Conservation (phyloP, 441 rosid species). For the Aleurites moluccanus region DNA sequence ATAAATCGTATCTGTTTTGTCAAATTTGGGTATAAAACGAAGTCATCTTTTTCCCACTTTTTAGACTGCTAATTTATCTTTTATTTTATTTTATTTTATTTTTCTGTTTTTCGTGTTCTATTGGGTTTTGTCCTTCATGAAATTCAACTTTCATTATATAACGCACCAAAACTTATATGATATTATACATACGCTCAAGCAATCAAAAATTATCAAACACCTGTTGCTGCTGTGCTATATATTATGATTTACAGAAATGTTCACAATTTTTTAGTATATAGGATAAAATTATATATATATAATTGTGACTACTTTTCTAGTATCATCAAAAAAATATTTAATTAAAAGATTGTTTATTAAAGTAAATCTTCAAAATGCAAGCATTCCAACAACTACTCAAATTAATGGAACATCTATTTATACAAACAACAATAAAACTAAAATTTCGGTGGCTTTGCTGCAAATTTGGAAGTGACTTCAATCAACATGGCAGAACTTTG, state of each 20-base stretch:
- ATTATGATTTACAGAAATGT: neutral
- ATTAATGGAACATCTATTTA: neutral
- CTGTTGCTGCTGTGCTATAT: neutral
- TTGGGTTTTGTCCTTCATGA: neutral
- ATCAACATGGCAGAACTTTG: no score
- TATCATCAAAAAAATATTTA: no score
- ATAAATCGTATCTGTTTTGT: neutral
- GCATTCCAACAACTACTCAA: neutral
- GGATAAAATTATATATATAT: no score
- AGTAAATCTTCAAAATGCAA: neutral
- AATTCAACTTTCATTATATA: neutral
- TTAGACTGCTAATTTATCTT: neutral
- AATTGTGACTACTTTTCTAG: no score
- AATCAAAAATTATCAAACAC: neutral
- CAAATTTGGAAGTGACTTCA: no score
- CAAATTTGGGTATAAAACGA: neutral
- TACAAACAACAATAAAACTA: no score
- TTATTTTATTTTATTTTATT: neutral
- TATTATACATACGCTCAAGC: neutral
- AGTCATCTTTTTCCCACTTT: neutral
- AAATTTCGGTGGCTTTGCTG: no score
- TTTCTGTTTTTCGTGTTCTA: constrained; percentile 2
- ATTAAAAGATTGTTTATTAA: no score
- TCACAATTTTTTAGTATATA: no score
- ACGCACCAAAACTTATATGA: neutral